phyloP scores from a whole-genome alignment of 305 asterid species.

The Striga hermonthica region DNA sequence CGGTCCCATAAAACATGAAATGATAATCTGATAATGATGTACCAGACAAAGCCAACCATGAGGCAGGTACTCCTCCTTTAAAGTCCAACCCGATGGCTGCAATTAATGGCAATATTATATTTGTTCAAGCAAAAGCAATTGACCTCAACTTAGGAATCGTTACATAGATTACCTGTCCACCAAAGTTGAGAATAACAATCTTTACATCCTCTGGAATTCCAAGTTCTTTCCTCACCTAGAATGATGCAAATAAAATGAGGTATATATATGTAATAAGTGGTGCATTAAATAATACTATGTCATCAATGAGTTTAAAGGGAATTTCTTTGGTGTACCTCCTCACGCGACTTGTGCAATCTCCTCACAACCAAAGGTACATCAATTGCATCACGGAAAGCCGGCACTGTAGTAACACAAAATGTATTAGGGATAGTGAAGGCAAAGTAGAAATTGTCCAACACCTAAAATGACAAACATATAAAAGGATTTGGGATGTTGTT shows the following conservation, averaged over 20 bases:
- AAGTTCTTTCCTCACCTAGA: conserved; percentile 81
- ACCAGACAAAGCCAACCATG: conserved; percentile 98
- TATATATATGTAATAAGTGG: conserved; percentile 17
- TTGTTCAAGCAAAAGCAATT: conserved; percentile 16
- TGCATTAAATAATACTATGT: conserved; percentile 1
- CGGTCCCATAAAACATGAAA: conserved; percentile 4
- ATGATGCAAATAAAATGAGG: conserved; percentile 20
- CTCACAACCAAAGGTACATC: conserved; percentile 98
- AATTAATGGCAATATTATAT: conserved; percentile 29
- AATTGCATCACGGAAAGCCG: conserved; percentile 94
- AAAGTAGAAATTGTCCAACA: conserved; percentile 19
- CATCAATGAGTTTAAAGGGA: conserved; percentile 9
- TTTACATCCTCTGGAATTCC: conserved; percentile 76
- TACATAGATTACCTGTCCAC: conserved; percentile 71
- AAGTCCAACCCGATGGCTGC: conserved; percentile 98
- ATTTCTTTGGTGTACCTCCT: conserved; percentile 52
- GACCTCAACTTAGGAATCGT: conserved; percentile 14
- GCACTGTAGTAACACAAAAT: conserved; percentile 58
- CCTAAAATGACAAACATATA: conserved; percentile 1
- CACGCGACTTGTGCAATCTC: conserved; percentile 79
- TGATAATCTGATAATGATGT: conserved; percentile 27
- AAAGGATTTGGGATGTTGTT: conserved; percentile 24
- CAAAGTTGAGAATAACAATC: conserved; percentile 91
- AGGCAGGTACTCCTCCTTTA: conserved; percentile 90
- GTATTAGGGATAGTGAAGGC: conserved; percentile 21